A percentile compares a stretch with the other conserved stretches of the same genome.
phyloP scores from a whole-genome alignment of 768 basidiomycete species.

The Butyriboletus loyo region DNA sequence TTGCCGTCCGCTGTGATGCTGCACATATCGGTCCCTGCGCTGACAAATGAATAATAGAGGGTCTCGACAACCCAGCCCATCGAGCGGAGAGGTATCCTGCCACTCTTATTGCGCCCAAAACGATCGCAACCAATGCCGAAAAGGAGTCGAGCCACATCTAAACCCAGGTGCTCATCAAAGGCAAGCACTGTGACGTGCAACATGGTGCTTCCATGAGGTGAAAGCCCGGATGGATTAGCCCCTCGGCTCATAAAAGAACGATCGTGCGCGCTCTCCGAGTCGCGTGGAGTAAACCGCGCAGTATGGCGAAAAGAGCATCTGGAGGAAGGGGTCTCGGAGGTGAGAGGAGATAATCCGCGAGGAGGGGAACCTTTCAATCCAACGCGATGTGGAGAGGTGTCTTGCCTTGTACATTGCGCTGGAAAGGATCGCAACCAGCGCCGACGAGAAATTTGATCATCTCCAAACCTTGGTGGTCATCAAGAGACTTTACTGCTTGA shows the following conservation, averaged over 20 bases:
- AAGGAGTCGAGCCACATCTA: not conserved
- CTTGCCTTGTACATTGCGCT: not conserved
- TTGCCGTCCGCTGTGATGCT: not conserved
- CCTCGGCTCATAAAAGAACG: not conserved
- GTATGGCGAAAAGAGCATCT: not conserved
- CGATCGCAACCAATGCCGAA: conserved; percentile 7
- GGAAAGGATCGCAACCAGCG: conserved; percentile 6
- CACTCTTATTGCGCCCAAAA: not conserved
- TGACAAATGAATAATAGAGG: not conserved
- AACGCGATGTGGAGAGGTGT: conserved; percentile 10
- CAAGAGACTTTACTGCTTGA: not conserved
- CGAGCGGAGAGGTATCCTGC: conserved; percentile 1
- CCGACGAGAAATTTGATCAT: not conserved
- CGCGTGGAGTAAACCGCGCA: not conserved
- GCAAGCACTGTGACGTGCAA: not conserved
- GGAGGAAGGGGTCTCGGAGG: not conserved
- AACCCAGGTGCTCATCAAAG: not conserved
- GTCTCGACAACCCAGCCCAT: not conserved
- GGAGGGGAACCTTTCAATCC: not conserved
- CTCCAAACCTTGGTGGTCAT: not conserved
- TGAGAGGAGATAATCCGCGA: not conserved
- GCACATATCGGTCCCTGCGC: not conserved
- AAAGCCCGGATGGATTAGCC: not conserved
- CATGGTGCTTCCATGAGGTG: not conserved
- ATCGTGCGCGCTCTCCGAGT: not conserved